Percentiles rank a stretch among this genome's conserved stretches.
phyloP scores from a whole-genome alignment of 495 filamentous ascomycete species.

The Hyaloscypha bicolor region DNA sequence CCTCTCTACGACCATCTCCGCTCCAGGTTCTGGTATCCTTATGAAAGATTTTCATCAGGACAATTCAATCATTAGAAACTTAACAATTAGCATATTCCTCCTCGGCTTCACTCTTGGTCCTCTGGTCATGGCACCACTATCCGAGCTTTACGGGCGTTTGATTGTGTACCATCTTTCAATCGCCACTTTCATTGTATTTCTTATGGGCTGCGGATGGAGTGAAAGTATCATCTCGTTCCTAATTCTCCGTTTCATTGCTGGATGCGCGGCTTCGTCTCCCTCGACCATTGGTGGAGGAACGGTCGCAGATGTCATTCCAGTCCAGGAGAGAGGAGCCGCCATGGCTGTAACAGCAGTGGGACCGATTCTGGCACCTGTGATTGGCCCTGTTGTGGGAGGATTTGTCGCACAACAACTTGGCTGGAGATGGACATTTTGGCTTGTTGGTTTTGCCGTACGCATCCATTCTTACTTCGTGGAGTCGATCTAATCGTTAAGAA shows the following conservation, averaged over 20 bases:
- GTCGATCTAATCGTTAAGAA: not conserved
- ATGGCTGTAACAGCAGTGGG: conserved; percentile 54
- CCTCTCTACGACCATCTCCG: conserved; percentile 39
- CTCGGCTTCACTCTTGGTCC: conserved; percentile 57
- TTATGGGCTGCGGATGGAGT: conserved; percentile 44
- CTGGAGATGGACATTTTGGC: conserved; percentile 68
- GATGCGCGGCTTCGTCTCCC: conserved; percentile 51
- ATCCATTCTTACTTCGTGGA: not conserved
- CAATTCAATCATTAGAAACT: conserved; percentile 53
- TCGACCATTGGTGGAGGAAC: conserved; percentile 55
- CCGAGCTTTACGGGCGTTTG: conserved; percentile 57
- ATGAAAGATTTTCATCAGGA: conserved; percentile 57
- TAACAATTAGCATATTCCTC: conserved; percentile 61
- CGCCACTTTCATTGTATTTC: conserved; percentile 48
- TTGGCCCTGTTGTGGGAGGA: conserved; percentile 50
- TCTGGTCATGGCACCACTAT: conserved; percentile 47
- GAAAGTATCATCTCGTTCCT: conserved; percentile 44
- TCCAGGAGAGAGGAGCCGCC: conserved; percentile 48
- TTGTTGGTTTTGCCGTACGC: conserved; percentile 34
- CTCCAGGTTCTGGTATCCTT: conserved; percentile 50
- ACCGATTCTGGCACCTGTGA: conserved; percentile 53
- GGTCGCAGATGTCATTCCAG: conserved; percentile 55
- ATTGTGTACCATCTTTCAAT: conserved; percentile 55
- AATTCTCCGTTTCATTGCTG: conserved; percentile 59
- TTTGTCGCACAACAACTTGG: conserved; percentile 55